These are phyloP conservation scores for Chernovozyma aurita DNA, from an alignment of 1,139 yeast genomes.

Conservation along the genomic window DNA sequence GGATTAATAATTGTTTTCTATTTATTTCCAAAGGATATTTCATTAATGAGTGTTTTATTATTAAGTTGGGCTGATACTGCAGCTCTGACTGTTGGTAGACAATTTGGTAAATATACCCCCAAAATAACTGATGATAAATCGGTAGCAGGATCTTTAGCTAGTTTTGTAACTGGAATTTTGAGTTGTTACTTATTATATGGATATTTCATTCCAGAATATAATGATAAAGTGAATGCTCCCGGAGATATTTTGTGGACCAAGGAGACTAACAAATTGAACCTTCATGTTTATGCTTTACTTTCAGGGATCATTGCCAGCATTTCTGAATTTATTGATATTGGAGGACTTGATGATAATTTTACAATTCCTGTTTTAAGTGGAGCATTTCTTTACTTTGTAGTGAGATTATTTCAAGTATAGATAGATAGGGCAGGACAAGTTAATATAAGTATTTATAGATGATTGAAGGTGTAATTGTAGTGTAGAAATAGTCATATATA, in stretches of 20 bases:
- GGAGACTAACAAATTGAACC: slow-evolving; percentile 50
- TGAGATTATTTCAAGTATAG: slow-evolving; percentile 20
- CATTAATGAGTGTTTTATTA: slow-evolving; percentile 68
- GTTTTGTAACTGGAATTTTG: slow-evolving; percentile 67
- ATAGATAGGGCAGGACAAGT: background rate
- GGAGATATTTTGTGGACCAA: slow-evolving; percentile 63
- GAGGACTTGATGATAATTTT: slow-evolving; percentile 82
- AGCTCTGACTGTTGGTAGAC: slow-evolving; percentile 89
- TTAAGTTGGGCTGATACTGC: slow-evolving; percentile 98
- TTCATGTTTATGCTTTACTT: slow-evolving; percentile 51
- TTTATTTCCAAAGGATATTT: slow-evolving; percentile 74
- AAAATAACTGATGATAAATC: slow-evolving; percentile 70
- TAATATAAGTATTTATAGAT: background rate
- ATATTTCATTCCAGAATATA: slow-evolving; percentile 58
- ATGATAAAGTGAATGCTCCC: slow-evolving; percentile 41
- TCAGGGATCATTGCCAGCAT: slow-evolving; percentile 78
- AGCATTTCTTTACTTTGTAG: slow-evolving; percentile 48
- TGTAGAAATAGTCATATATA: no score
- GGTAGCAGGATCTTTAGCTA: slow-evolving; percentile 85
- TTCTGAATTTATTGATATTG: slow-evolving; percentile 78
- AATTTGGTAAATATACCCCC: slow-evolving; percentile 80
- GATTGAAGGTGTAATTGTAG: background rate
- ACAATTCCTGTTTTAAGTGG: slow-evolving; percentile 89
- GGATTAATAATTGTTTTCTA: slow-evolving; percentile 73
- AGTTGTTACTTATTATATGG: slow-evolving; percentile 69